phyloP scores from a whole-genome alignment of 768 basidiomycete genomes.

The Serendipita indica region DNA sequence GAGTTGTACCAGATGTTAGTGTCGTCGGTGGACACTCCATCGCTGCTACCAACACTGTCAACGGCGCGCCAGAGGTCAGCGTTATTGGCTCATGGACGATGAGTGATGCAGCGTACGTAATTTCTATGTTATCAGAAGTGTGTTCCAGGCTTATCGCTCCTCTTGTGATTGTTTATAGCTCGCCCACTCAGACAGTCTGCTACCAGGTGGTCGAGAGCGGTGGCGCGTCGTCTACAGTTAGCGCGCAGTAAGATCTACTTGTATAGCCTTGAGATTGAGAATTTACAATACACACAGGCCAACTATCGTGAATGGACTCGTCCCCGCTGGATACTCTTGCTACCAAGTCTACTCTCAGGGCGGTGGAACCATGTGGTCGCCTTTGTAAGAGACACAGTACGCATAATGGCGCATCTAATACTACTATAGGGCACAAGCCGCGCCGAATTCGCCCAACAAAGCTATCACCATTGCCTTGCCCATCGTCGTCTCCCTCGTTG shows the following conservation, averaged over 20 bases:
- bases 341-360: background rate
- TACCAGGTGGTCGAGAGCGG: background rate
- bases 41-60: background rate
- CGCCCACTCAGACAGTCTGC: background rate
- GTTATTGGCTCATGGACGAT: background rate
- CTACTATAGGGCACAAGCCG: too few relatives aligned
- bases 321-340: background rate
- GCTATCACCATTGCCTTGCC: background rate
- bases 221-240: background rate
- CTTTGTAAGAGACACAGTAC: background rate
- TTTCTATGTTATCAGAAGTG: background rate
- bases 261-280: background rate
- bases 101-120: background rate
- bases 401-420: background rate
- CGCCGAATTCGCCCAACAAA: background rate
- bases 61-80: background rate
- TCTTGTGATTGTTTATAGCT: background rate
- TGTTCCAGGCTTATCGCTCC: background rate
- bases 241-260: background rate
- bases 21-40: background rate
- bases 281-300: background rate
- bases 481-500: background rate
- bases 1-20: background rate
- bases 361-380: background rate
- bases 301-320: background rate